Conservation (phyloP, 2,329 filamentous ascomycete species). For the Ceratocystis ficicola region DNA sequence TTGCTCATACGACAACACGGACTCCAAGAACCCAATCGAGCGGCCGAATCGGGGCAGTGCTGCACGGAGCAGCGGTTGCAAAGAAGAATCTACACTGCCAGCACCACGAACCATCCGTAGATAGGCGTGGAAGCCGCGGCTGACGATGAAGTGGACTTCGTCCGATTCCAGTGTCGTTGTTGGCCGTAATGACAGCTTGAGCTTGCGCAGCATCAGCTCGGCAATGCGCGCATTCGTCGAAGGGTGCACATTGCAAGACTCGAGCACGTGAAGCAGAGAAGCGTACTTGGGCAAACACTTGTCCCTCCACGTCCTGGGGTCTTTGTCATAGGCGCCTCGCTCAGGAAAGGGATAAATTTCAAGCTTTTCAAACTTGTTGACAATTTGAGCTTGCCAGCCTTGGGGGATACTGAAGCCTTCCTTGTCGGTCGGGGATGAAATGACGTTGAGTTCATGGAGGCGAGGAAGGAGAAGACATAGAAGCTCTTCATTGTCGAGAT, state of each 20-base stretch:
- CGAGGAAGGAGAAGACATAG: constrained; percentile 57
- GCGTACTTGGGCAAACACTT: constrained; percentile 56
- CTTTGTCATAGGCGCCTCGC: constrained; percentile 48
- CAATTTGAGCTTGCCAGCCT: constrained; percentile 61
- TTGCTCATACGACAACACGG: constrained; percentile 22
- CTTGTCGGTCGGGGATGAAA: constrained; percentile 42
- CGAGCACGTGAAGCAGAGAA: constrained; percentile 51
- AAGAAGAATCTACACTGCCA: constrained; percentile 43
- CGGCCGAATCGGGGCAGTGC: constrained; percentile 55
- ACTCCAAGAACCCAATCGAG: constrained; percentile 51
- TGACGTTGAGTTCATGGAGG: constrained; percentile 45
- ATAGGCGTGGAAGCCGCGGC: constrained; percentile 62
- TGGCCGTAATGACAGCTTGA: constrained; percentile 52
- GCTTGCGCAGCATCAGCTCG: constrained; percentile 51
- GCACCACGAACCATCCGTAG: constrained; percentile 50
- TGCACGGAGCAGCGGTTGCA: constrained; percentile 55
- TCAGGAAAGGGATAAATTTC: constrained; percentile 55
- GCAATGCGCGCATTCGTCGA: constrained; percentile 55
- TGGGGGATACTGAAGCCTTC: constrained; percentile 48
- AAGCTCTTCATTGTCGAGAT: constrained; percentile 51
- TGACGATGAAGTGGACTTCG: constrained; percentile 60
- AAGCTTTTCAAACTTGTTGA: constrained; percentile 54
- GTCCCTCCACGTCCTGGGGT: constrained; percentile 49
- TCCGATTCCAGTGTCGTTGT: constrained; percentile 47
- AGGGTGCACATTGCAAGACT: constrained; percentile 50